Base-by-base conservation (phyloP, 257 asterid genomes). In the Rehmannia glutinosa region DNA sequence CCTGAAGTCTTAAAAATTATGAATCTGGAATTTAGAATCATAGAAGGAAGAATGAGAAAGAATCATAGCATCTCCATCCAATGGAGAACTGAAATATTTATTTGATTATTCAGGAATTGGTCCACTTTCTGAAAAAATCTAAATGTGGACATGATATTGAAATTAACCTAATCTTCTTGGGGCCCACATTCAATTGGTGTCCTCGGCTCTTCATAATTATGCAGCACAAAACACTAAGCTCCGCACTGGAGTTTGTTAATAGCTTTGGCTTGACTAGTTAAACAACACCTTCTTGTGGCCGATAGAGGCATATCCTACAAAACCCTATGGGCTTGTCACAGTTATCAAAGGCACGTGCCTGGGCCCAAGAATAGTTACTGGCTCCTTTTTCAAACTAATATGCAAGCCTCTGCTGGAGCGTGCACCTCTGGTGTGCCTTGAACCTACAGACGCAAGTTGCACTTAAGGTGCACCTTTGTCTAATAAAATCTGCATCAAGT, bases 1-100 rank as follows among this genome's bases (percentile, higher is more conserved):
- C 54, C 33, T 55, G 64, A 45, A 42, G 43, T 64, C 36, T 36
- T 74, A 55, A 61, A 50, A 63, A 41, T 62, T 62, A 36, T 49
- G 32, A 63, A 36, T 28, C 33, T 57, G 68, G 42, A 20, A 28
- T 11, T 68, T 6, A 20, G 54, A 21, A 25, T 63, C 13, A 33
- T 38, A 36, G 4, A 24, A 19, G n/a, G n/a, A 23, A 39, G 10
- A 57, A 42, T 53, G 43, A 53, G 52, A 39, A 64, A n/a, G n/a
- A 66, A 33, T 11, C 25, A 21, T 30, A 15, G 23, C 30, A 46
- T 39, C 38, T 60, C 47, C 57, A 24, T 73, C 23, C 35, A 19
- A 19, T 25, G 39, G 46, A 38, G 19, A 15, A 38, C 2, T 28
- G 2, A 2, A 2, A 28, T 28, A 28, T 2, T 28, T 2, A 28